A percentile compares a stretch with the other conserved stretches of the same genome.
phyloP scores from a whole-genome alignment of 371 early-diverging fungal species.

The Mortierella sp. region DNA sequence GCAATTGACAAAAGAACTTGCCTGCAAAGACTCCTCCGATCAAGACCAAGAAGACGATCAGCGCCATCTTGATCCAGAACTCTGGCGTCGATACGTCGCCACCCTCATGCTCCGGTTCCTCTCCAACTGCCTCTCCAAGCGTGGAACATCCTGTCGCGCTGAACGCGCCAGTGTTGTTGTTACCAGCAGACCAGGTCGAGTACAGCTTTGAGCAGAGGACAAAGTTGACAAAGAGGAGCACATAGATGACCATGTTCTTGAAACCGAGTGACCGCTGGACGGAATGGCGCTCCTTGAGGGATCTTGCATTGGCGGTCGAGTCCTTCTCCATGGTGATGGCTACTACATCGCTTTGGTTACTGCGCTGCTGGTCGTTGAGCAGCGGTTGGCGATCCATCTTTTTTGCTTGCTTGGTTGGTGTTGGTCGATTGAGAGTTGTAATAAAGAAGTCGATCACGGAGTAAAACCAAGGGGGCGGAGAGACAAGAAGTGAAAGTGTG shows the following conservation, averaged over 20 bases:
- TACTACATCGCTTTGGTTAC: background rate
- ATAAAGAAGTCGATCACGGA: background rate
- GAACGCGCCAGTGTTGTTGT: slow-evolving; percentile 12
- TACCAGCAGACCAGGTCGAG: slow-evolving; percentile 14
- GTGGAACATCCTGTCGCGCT: background rate
- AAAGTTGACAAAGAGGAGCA: slow-evolving; percentile 47
- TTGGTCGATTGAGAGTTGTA: background rate
- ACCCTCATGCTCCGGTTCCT: slow-evolving; percentile 25
- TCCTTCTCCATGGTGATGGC: slow-evolving; percentile 5
- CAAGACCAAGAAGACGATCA: slow-evolving; percentile 50
- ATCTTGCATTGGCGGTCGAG: slow-evolving; percentile 1
- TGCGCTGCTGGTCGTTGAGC: background rate
- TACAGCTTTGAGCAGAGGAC: slow-evolving; percentile 33
- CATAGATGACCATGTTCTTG: slow-evolving; percentile 47
- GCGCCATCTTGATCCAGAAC: slow-evolving; percentile 61
- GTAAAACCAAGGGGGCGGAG: background rate
- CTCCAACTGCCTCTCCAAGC: background rate
- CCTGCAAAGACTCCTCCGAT: slow-evolving; percentile 57
- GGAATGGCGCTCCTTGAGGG: slow-evolving; percentile 13
- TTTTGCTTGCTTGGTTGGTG: background rate
- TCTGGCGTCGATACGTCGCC: slow-evolving; percentile 30
- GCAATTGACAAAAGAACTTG: slow-evolving; percentile 4
- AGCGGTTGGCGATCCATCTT: slow-evolving; percentile 2
- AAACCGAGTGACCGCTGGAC: slow-evolving; percentile 32
- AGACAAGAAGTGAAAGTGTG: background rate